Evolutionary conservation across 2,329 filamentous ascomycete genomes (phyloP).

Genomic region (Ciborinia camelliae): DNA sequence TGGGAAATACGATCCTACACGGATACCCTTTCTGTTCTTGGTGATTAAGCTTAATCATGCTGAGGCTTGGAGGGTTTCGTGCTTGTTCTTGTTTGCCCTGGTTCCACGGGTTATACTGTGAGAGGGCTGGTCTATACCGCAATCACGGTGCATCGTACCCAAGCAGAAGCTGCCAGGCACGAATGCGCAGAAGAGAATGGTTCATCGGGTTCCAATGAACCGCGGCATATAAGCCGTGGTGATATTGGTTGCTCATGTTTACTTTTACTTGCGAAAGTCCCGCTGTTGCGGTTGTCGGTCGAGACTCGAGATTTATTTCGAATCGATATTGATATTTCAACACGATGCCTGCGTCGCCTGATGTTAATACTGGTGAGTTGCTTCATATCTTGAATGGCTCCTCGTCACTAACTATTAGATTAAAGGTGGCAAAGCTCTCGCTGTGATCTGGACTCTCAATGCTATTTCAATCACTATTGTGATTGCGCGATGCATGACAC

Average conservation of each 20-base stretch:
- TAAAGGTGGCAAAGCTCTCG: constrained; percentile 10
- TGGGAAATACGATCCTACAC: not conserved
- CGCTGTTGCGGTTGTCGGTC: not conserved
- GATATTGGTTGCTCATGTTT: not conserved
- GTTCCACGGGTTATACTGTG: not conserved
- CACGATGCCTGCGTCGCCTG: constrained; percentile 6
- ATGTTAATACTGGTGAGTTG: constrained; percentile 9
- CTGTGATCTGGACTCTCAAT: constrained; percentile 21
- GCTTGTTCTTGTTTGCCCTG: not conserved
- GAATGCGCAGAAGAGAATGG: not conserved
- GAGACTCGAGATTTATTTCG: not conserved
- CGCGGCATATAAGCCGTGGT: too few species aligned
- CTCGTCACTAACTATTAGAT: not conserved
- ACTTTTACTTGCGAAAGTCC: not conserved
- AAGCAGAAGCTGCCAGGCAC: not conserved
- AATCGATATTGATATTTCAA: not conserved
- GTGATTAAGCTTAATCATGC: not conserved
- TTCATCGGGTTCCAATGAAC: not conserved
- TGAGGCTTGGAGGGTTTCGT: not conserved
- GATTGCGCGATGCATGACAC: constrained; percentile 21
- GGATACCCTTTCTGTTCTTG: not conserved
- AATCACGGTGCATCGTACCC: not conserved
- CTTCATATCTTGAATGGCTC: not conserved
- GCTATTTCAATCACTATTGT: constrained; percentile 22
- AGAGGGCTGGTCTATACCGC: not conserved